Conservation (phyloP, 2,329 filamentous ascomycete species). For the Neonectria sp. region DNA sequence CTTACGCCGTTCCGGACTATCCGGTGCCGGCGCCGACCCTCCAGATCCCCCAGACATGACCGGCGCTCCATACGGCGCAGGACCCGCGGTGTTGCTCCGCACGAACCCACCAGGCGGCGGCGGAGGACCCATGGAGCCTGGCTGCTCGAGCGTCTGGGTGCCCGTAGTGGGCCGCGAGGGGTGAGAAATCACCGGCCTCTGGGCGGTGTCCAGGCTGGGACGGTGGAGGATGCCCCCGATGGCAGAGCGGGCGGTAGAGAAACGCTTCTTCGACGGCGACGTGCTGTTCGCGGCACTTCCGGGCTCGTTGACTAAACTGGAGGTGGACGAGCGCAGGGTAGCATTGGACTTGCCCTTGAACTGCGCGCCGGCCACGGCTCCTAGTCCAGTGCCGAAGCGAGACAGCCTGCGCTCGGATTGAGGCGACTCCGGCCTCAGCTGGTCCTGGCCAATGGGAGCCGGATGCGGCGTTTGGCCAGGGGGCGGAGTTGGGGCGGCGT, state of each 20-base stretch:
- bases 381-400: conserved; percentile 53
- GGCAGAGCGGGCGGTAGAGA: conserved; percentile 58
- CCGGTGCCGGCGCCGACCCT: conserved; percentile 12
- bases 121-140: conserved; percentile 32
- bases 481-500: conserved; percentile 36
- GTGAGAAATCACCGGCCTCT: conserved; percentile 39
- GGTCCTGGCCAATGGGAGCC: conserved; percentile 36
- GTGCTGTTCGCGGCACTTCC: conserved; percentile 28
- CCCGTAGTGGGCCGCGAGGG: conserved; percentile 37
- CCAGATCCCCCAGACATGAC: conserved; percentile 19
- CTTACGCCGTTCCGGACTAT: conserved; percentile 40
- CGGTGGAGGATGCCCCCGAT: conserved; percentile 49
- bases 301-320: conserved; percentile 41
- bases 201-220: conserved; percentile 33
- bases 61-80: conserved; percentile 35
- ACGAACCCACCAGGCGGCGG: conserved; percentile 31
- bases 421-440: conserved; percentile 38
- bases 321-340: conserved; percentile 42
- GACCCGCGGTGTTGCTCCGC: conserved; percentile 44
- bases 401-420: conserved; percentile 57
- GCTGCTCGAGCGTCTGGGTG: conserved; percentile 32
- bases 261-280: conserved; percentile 58
- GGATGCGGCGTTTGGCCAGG: conserved; percentile 34
- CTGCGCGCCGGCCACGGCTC: conserved; percentile 34
- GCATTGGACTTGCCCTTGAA: conserved; percentile 35